Base-by-base conservation (phyloP, 2,329 filamentous ascomycete species). In the Cercospora zeina region DNA sequence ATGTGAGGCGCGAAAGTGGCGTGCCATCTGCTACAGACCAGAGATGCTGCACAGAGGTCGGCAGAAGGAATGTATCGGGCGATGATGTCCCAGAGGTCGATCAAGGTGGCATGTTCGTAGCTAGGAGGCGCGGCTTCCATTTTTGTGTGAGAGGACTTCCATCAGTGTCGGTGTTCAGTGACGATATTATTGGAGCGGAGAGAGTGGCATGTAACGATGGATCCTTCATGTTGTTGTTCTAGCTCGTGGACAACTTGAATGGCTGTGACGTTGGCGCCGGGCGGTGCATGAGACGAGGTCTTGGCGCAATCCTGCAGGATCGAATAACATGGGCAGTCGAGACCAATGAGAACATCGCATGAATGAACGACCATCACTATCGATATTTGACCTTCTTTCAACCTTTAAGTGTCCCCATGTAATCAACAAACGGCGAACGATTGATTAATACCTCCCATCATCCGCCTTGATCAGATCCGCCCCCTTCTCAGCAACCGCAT, bases 111-210 rank as follows among this genome's bases (percentile, higher is more conserved):
- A 51, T 77, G 79, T 68, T 85, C 78, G 70, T 87, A 87, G n/a
- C 83, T 84, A 4, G 85, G 85, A 31, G 83, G 83, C 56, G 83
- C 77, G 55, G 82, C 78, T 69, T 86, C 83, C 83, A 85, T 85
- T 30, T 14, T 49, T 3, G 27, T 3, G 49, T 2, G 49, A 3
- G n/a, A 19, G 8, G 4, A 24, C 14, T 19, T 6, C 27, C 27
- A 53, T 53, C 31, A 53, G 30, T n/a, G 27, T 34, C n/a, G 4
- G 8, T 34, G n/a, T 11, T 11, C 8, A 14, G 11, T 53, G 5
- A 19, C 8, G 16, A 53, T 4, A n/a, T 11, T 31, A 34, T 16
- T 7, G 4, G 49, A 19, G 27, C 14, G 21, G 27, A 31, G 49
- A 53, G 31, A 1, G 10, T 53, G n/a, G 16, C 27, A 31, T 33